These are phyloP conservation scores for Salix viminalis DNA, from an alignment of 345 rosid genomes.

Conservation along the genomic window DNA sequence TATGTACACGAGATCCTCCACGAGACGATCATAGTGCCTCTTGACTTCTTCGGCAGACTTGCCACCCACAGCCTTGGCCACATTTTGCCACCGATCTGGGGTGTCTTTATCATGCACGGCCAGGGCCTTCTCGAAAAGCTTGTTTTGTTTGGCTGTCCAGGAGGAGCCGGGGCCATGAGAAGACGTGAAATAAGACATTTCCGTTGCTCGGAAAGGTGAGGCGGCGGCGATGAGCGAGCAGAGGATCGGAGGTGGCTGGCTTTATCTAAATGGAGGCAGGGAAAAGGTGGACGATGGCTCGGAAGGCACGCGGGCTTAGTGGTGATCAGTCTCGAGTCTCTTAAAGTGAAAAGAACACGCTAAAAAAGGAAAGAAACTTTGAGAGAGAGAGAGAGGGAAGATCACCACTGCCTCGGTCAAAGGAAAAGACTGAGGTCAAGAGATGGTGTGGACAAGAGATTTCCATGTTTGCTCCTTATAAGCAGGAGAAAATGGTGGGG, in stretches of 20 bases:
- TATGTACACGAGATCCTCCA: constrained; percentile 62
- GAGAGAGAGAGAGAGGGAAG: background rate
- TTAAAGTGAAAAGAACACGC: background rate
- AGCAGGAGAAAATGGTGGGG: constrained; percentile 25
- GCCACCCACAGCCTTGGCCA: constrained; percentile 69
- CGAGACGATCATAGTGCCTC: constrained; percentile 79
- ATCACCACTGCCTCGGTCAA: constrained; percentile 21
- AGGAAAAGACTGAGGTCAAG: constrained; percentile 40
- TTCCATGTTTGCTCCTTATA: constrained; percentile 41
- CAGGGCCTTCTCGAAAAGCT: constrained; percentile 79
- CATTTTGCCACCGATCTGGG: constrained; percentile 92
- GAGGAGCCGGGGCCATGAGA: constrained; percentile 44
- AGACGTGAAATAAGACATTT: constrained; percentile 23
- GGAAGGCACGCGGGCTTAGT: background rate
- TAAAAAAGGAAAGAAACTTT: constrained; percentile 11
- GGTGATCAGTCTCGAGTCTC: background rate
- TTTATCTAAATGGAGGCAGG: background rate
- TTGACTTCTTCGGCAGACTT: constrained; percentile 80
- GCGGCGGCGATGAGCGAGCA: background rate
- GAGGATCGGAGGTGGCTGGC: too few species aligned
- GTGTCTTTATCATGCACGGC: constrained; percentile 78
- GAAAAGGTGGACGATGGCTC: background rate
- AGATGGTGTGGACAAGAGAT: constrained; percentile 33
- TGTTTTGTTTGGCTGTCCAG: constrained; percentile 79
- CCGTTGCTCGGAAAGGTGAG: background rate